phyloP scores from a whole-genome alignment of 78 protist species.

The Planoprotostelium fungivorum region DNA sequence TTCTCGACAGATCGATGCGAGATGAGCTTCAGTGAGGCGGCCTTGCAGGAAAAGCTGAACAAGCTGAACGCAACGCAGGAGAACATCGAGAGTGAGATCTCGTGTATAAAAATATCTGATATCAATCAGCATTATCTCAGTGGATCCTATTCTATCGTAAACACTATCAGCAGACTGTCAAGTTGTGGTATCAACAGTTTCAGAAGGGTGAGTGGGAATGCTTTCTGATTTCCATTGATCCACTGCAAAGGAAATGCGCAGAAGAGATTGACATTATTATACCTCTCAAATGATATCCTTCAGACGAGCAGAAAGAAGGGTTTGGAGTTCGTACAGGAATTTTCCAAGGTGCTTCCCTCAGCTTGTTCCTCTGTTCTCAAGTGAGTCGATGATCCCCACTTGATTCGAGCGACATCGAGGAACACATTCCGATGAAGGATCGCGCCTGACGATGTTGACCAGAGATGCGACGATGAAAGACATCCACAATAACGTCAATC shows the following conservation, averaged over 20 bases:
- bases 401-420: not conserved
- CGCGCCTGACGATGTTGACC: not conserved
- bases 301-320: not conserved
- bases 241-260: not conserved
- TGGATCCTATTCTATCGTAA: not conserved
- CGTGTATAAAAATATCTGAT: not conserved
- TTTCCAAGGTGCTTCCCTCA: not conserved
- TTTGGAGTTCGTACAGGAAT: not conserved
- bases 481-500: not conserved
- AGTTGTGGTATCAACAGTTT: not conserved
- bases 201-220: not conserved
- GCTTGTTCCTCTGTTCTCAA: not conserved
- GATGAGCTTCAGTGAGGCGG: not conserved
- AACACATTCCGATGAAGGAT: not conserved
- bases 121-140: not conserved
- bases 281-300: not conserved
- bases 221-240: not conserved
- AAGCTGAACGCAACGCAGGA: not conserved
- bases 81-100: not conserved
- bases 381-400: not conserved
- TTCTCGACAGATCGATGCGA: too few species aligned
- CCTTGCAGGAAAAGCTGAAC: not conserved
- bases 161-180: not conserved
- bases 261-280: not conserved
- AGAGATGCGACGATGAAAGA: not conserved